phyloP scores from a whole-genome alignment of 2,329 filamentous ascomycete genomes.

The Penicillium oxalicum region DNA sequence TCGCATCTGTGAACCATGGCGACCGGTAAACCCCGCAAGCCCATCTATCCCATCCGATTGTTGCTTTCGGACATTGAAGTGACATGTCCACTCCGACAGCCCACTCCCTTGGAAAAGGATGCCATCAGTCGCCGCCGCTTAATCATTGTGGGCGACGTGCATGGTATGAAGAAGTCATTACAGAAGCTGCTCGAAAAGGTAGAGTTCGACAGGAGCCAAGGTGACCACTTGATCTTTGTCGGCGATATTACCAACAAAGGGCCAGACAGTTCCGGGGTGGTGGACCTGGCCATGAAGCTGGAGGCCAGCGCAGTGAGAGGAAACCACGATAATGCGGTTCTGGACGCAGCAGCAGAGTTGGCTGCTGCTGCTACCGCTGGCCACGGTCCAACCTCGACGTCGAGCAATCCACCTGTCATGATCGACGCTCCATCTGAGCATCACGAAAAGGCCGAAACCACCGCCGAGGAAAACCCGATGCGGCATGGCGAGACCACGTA shows the following conservation, averaged over 20 bases:
- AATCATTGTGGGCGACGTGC: conserved; percentile 18
- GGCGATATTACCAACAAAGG: conserved; percentile 21
- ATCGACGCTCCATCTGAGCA: not conserved
- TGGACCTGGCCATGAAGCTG: conserved; percentile 18
- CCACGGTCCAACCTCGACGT: not conserved
- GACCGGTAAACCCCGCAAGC: too few relatives aligned
- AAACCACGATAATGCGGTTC: conserved; percentile 22
- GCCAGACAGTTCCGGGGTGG: conserved; percentile 16
- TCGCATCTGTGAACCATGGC: too few relatives aligned
- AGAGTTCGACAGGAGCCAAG: conserved; percentile 10
- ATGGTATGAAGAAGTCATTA: conserved; percentile 17
- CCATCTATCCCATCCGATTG: too few relatives aligned
- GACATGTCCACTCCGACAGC: conserved; percentile 2
- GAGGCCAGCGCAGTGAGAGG: conserved; percentile 21
- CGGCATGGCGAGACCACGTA: conserved; percentile 4
- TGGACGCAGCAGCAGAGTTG: conserved; percentile 14
- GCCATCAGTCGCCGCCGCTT: conserved; percentile 8
- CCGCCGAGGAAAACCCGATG: not conserved
- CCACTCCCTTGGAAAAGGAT: conserved; percentile 2
- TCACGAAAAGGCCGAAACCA: not conserved
- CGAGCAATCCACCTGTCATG: not conserved
- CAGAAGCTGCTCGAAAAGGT: conserved; percentile 14
- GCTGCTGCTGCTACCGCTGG: not conserved
- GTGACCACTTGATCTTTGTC: conserved; percentile 17
- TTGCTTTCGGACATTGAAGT: too few relatives aligned